A percentile compares a stretch with the other conserved stretches of the same genome.
phyloP scores from a whole-genome alignment of 2,329 filamentous ascomycete species.

The Delphinella strobiligena region DNA sequence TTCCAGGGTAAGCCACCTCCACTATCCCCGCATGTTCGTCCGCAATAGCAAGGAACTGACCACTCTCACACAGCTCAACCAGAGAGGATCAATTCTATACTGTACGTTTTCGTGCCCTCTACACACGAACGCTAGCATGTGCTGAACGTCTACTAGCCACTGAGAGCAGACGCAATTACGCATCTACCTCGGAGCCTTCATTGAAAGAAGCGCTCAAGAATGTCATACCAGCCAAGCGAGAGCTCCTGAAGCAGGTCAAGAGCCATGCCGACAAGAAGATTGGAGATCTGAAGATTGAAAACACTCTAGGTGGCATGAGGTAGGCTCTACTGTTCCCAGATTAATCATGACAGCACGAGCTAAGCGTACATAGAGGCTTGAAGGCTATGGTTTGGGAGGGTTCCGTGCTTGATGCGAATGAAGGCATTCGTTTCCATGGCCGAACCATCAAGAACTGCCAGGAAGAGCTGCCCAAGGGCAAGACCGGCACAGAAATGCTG shows the following conservation, averaged over 20 bases:
- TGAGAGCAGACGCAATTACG: conserved; percentile 45
- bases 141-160: no score
- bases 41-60: no score
- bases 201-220: conserved; percentile 78
- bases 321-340: conserved; percentile 17
- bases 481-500: conserved; percentile 87
- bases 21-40: no score
- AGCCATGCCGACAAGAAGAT: conserved; percentile 68
- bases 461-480: conserved; percentile 77
- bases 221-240: conserved; percentile 82
- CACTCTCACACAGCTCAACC: neutral
- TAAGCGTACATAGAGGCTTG: conserved; percentile 46
- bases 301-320: conserved; percentile 92
- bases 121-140: no score
- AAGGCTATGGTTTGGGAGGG: conserved; percentile 99
- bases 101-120: no score
- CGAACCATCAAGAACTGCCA: conserved; percentile 98
- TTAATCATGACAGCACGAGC: conserved; percentile 1
- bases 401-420: conserved; percentile 88
- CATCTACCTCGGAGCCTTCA: conserved; percentile 68
- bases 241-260: conserved; percentile 90
- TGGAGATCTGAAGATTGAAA: conserved; percentile 87
- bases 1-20: conserved; percentile 45
- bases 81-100: neutral
- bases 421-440: conserved; percentile 97